Evolutionary conservation across 176 grass and related monocot species (phyloP), one percentile per base, ranked within the genome.

Genomic region (Aegilops speltoides): DNA sequence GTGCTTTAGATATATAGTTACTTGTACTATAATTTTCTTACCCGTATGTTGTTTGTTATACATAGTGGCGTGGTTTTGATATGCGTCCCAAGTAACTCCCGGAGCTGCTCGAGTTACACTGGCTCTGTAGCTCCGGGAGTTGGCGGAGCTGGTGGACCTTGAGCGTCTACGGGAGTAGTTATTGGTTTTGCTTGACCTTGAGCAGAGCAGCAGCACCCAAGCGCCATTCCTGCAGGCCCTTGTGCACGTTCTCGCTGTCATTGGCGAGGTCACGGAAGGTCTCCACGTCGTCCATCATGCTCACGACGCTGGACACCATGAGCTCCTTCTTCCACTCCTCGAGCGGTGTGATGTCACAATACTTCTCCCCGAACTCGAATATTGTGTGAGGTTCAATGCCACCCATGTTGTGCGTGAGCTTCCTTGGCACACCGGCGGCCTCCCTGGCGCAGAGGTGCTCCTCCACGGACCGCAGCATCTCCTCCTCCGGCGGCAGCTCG

Each of bases 321-420:
- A 73, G 11, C 70, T 73, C 70, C 70, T 40, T 73, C 38, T 73
- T 5, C 70, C 37, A 73, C 7, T 73, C 7, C 70, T 25, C 38
- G 37, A 45, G 41, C 70, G 37, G 70, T 22, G 37, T 5, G 70
- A 73, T 25, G 70, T 73, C 70, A 37, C 38, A 73, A 37, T 73
- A 45, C 70, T 73, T 73, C 38, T 73, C 70, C n/a, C 70, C 37
- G 38, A 73, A 73, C 38, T 73, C 38, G 70, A 43, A 73, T 37
- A 73, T 73, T 37, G 41, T 45, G 2, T 25, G 11, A 45, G 38
- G 70, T 3, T 73, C 70, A 20, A 25, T 6, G 37, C 70, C 38
- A 37, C 37, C 70, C n/a, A 73, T 25, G 22, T 73, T 40, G 70
- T 73, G 70, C 37, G 70, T 73, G 22, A 25, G 24, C 70, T 15